A percentile compares a stretch with the other conserved stretches of the same genome.
These are phyloP conservation scores for Xylaria sp. DNA, from an alignment of 2,329 filamentous ascomycete genomes.

Conservation along the genomic window DNA sequence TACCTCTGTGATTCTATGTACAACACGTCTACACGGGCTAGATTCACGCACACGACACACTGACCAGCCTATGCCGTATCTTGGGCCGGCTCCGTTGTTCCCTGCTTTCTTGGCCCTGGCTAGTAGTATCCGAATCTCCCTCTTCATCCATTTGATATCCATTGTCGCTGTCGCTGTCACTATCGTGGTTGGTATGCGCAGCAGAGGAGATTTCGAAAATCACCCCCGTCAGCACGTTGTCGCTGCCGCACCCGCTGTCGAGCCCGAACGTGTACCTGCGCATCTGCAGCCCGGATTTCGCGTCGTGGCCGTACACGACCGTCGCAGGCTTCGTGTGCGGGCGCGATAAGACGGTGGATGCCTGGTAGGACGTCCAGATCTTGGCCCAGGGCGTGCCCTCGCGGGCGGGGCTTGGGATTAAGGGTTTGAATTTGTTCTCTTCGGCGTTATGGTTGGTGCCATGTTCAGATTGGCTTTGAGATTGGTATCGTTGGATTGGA, in stretches of 20 bases:
- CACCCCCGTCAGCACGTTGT: slow-evolving; percentile 79
- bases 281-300: slow-evolving; percentile 71
- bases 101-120: not conserved
- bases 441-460: not conserved
- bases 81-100: not conserved
- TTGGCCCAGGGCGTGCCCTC: slow-evolving; percentile 75
- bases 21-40: too few species aligned
- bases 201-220: slow-evolving; percentile 66
- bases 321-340: slow-evolving; percentile 51
- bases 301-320: slow-evolving; percentile 90
- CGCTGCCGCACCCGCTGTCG: slow-evolving; percentile 84
- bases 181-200: not conserved
- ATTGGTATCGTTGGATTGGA: not conserved
- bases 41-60: slow-evolving; percentile 23
- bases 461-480: not conserved
- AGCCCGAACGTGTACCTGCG: slow-evolving; percentile 82
- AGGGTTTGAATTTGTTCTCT: not conserved
- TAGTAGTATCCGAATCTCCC: not conserved
- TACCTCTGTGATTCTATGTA: not conserved
- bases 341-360: slow-evolving; percentile 38
- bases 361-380: slow-evolving; percentile 66
- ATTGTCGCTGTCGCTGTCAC: too few species aligned
- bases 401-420: slow-evolving; percentile 44
- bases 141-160: not conserved
- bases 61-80: slow-evolving; percentile 35